Evolutionary conservation across 1,284 basidiomycete genomes (phyloP), one percentile per base, ranked within the genome.

Genomic region (Gomphus sp.): DNA sequence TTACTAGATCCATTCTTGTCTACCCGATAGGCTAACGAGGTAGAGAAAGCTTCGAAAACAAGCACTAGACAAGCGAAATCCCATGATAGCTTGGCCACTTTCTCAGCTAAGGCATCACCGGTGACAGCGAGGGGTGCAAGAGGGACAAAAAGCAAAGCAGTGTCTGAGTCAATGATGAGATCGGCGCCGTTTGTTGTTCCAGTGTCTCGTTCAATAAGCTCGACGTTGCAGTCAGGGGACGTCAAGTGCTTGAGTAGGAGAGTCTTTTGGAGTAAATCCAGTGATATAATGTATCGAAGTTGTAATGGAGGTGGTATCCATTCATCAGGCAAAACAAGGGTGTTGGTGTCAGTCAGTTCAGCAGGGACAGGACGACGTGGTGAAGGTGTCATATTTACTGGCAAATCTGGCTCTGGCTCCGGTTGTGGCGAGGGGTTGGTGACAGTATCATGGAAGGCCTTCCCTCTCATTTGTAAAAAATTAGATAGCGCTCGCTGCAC

Each of bases 261-360:
- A 55, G 80, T 80, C 64, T 83, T 84, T 67, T 89, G 86, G 4
- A 89, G 72, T n/a, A 88, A 62, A 31, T 80, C 73, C 58, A 89
- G 67, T 16, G 85, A 89, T 16, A 80, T 80, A 68, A 91, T 73
- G 65, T 89, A 90, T 31, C 74, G 76, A 67, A 89, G 85, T n/a
- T 66, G 56, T n/a, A 64, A 68, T 9, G 60, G 55, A 10, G 78
- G 73, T 41, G 60, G 64, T n/a, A 61, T 58, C 68, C 69, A 69
- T 16, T 63, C 54, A 4, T 68, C 64, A 6, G 79, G 76, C 44
- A 82, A 70, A 16, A 65, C 65, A 22, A 85, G 67, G 2, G 82
- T 87, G 58, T 74, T 73, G 39, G 65, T 62, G 64, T 84, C 78
- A 52, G 76, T 67, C 18, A 85, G 64, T 36, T 78, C 75, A 41